Evolutionary conservation across 345 rosid genomes (phyloP), one percentile per base, ranked within the genome.

Genomic region (Corchorus capsularis): DNA sequence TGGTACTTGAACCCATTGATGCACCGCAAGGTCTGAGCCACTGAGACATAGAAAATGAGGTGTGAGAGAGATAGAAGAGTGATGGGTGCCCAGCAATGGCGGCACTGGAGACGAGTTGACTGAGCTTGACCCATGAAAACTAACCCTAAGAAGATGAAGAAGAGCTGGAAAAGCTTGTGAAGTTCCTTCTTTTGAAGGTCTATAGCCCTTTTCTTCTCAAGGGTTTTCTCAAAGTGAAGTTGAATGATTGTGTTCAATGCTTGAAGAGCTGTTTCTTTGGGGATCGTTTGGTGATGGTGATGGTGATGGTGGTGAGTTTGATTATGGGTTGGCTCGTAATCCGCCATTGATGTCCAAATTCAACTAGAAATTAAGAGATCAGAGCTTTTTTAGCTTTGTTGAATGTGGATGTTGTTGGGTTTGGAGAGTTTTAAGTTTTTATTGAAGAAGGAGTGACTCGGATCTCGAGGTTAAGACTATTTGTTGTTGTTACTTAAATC

Each of bases 1-100:
- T 96, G 95, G 89, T 96, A 96, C 90, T 92, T 93, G 84, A 93
- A 93, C 50, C 99, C 99, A 71, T 96, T 93, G 88, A 96, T 91
- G 88, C 97, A 93, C 57, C 99, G 79, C 54, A 96, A 90, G 52
- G 94, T 96, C 68, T 93, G 97, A 62, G 99, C 97, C 6, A 96
- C 93, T 1, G 96, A 92, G 75, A 91, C 94, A 77, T 96, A 96
- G 93, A 96, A 96, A 62, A 92, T 81, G 78, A 96, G 93, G 77
- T 92, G 98, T 35, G 94, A 81, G n/a, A 96, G 79, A 59, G 98
- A 92, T 65, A 93, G 96, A 37, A 96, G 87, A 4, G 80, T 20
- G 77, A 96, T 89, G 63, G 92, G 96, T 15, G 82, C 86, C 98
- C 98, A 96, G 82, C 97, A 93, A 69, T 96, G 99, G 59, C 96